Evolutionary conservation across 2,329 filamentous ascomycete species (phyloP), one percentile per base, ranked within the genome.

Genomic region (Trichoderma endophyticum): DNA sequence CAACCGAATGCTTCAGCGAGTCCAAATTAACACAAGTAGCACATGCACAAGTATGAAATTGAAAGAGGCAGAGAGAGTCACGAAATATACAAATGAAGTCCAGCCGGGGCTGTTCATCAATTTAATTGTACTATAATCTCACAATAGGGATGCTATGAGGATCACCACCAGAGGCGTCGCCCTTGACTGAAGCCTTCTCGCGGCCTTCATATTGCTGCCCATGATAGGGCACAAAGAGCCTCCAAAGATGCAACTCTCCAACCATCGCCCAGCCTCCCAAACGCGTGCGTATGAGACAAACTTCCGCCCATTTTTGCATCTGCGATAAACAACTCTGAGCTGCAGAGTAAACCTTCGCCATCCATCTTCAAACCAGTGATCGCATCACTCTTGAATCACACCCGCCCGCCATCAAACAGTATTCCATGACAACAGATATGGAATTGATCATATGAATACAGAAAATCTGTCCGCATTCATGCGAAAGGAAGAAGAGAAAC

Each of bases 81-180:
- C 26, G 21, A 70, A 54, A 24, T 39, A 60, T 57, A 63, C 60
- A 63, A 64, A 32, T 69, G 65, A 69, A 60, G 30, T 32, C 21
- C 66, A 69, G 66, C 57, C 66, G 34, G 12, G 9, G 28, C 66
- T 51, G 66, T 24, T 51, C 61, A 65, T 65, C 60, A 66, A 65
- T 71, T 64, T 70, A 59, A 57, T 71, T 71, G 69, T 71, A 66
- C 60, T 71, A 43, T 71, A 71, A 59, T 71, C 30, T 59, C 51
- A 71, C 69, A 65, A 59, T 34, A 65, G 61, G 69, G 61, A 51
- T 51, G 51, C 51, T 51, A 21, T 34, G 59, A 57, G 48, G 51
- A 57, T 36, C 54, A 43, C 59, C 56, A 69, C 32, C 61, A 21
- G 66, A 54, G 66, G 39, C 66, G 36, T 51, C 56, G 4, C 57